phyloP scores from a whole-genome alignment of 2,329 filamentous ascomycete species.

The Podosphaera aphanis region DNA sequence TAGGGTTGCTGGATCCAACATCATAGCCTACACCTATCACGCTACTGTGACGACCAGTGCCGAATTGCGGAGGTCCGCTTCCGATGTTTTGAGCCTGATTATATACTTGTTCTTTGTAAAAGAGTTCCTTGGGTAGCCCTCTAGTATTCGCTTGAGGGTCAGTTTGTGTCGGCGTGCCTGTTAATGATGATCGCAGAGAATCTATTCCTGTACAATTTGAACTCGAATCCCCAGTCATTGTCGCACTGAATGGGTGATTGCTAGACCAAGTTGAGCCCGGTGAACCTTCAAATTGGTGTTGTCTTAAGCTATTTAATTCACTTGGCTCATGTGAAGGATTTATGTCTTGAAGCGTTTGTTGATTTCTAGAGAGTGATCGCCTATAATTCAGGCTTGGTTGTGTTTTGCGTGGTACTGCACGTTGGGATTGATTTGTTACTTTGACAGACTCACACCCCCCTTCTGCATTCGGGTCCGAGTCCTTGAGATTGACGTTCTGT shows the following conservation, averaged over 20 bases:
- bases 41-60: constrained; percentile 56
- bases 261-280: constrained; percentile 22
- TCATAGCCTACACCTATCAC: constrained; percentile 32
- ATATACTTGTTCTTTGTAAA: constrained; percentile 45
- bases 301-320: constrained; percentile 18
- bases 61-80: constrained; percentile 44
- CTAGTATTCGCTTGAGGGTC: constrained; percentile 37
- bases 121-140: constrained; percentile 43
- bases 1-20: constrained; percentile 9
- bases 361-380: constrained; percentile 20
- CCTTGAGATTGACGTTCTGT: constrained; percentile 7
- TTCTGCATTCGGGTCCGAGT: constrained; percentile 6
- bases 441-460: constrained; percentile 14
- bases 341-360: constrained; percentile 21
- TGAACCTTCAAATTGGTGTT: constrained; percentile 15
- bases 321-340: constrained; percentile 21
- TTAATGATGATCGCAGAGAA: constrained; percentile 31
- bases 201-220: constrained; percentile 34
- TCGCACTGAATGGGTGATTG: constrained; percentile 19
- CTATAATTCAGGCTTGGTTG: constrained; percentile 17
- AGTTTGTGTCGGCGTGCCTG: constrained; percentile 29
- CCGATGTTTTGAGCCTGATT: constrained; percentile 29
- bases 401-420: constrained; percentile 5
- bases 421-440: constrained; percentile 8
- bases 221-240: constrained; percentile 17